Evolutionary conservation across 148 eudicot species (phyloP).

Genomic region (Cornus suecica): DNA sequence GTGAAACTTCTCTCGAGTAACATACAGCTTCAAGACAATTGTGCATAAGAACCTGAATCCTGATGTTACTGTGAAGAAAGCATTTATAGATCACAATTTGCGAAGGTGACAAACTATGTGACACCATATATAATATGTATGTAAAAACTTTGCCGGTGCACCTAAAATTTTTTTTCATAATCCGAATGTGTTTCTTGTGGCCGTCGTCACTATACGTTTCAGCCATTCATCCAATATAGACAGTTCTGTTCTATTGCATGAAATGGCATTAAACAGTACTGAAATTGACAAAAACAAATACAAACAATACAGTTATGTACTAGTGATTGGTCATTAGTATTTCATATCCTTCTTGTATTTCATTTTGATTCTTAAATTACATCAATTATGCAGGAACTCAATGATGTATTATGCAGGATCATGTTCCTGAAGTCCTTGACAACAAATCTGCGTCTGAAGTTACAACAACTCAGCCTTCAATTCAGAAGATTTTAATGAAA

Average conservation of each 20-base stretch:
- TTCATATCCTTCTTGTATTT: not conserved
- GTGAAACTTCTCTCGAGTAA: no score
- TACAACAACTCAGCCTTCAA: conserved; percentile 40
- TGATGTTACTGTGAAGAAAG: no score
- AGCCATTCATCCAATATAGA: no score
- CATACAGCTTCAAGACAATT: no score
- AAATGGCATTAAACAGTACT: not conserved
- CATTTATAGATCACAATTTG: no score
- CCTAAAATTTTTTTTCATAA: no score
- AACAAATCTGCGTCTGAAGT: conserved; percentile 42
- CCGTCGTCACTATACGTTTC: no score
- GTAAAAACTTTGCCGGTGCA: no score
- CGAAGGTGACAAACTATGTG: no score
- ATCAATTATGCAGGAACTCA: not conserved
- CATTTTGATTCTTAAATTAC: not conserved
- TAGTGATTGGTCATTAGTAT: conserved; percentile 4
- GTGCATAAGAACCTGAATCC: no score
- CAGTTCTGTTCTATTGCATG: not conserved
- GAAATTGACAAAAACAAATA: not conserved
- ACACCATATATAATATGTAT: no score
- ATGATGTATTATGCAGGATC: conserved; percentile 40
- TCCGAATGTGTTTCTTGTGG: no score
- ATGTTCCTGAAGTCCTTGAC: conserved; percentile 46
- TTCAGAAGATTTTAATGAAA: conserved; percentile 48
- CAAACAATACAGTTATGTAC: not conserved